phyloP scores from a whole-genome alignment of 495 filamentous ascomycete genomes.

The Podospora tetraspora region DNA sequence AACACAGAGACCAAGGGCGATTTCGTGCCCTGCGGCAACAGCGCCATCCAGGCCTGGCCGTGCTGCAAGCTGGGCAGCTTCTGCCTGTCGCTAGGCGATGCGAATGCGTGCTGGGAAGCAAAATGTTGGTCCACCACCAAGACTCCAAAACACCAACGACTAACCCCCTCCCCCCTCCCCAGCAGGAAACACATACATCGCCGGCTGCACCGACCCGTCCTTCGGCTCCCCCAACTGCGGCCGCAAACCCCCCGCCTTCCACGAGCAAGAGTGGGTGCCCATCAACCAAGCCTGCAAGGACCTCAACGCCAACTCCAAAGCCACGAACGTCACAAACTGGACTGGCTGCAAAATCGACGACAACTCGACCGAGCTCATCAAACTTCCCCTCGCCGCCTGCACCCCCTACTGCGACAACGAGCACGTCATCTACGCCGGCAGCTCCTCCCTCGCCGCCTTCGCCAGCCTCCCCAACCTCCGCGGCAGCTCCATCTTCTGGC shows the following conservation, averaged over 20 bases:
- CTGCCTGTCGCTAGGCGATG: slow-evolving; percentile 17
- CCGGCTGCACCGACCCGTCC: slow-evolving; percentile 24
- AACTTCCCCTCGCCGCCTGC: slow-evolving; percentile 19
- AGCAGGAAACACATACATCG: slow-evolving; percentile 21
- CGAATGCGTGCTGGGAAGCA: slow-evolving; percentile 20
- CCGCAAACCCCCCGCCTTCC: slow-evolving; percentile 16
- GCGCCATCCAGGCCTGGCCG: slow-evolving; percentile 17
- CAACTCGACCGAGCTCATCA: slow-evolving; percentile 17
- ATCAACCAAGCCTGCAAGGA: slow-evolving; percentile 23
- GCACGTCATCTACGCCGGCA: slow-evolving; percentile 17
- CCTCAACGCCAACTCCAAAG: slow-evolving; percentile 10
- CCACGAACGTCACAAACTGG: slow-evolving; percentile 14
- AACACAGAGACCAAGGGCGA: slow-evolving; percentile 19
- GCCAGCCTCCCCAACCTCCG: slow-evolving; percentile 15
- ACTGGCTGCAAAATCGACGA: slow-evolving; percentile 17
- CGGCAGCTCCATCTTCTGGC: slow-evolving; percentile 22
- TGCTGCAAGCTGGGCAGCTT: slow-evolving; percentile 19
- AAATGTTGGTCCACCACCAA: slow-evolving; percentile 10
- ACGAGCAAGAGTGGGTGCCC: slow-evolving; percentile 22
- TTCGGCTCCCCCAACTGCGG: slow-evolving; percentile 19
- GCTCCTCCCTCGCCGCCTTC: slow-evolving; percentile 17
- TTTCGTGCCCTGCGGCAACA: slow-evolving; percentile 20
- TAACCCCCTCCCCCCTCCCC: neutral
- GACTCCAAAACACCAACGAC: neutral
- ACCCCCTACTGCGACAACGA: slow-evolving; percentile 17